Base-by-base conservation (phyloP, 352 stramenopile genomes). In the Nothophytophthora sp. region DNA sequence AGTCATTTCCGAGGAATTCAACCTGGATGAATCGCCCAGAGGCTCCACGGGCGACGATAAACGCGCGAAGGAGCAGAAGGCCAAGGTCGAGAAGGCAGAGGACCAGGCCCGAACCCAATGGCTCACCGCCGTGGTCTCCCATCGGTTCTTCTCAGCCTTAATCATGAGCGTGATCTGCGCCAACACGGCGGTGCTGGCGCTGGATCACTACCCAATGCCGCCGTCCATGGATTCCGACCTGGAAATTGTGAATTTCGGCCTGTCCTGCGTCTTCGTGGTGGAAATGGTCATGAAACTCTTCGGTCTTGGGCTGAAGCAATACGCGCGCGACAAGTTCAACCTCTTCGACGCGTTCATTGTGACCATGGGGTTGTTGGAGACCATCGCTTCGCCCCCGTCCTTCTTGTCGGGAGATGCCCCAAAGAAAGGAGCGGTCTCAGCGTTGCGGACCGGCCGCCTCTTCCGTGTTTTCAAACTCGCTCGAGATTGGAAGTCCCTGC, bases 401-500 rank as follows among this genome's bases (percentile, higher is more conserved):
- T 92, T 92, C 36, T 68, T 95, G 55, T 81, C 67, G 2, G 70
- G 56, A 19, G 73, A 79, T 22, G 48, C 63, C 2, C 67, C 66
- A 0, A 79, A 79, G 33, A 89, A 87, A 47, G 82, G 78, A 5
- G 73, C 72, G 0, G 76, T 88, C 3, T 97, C 88, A 19, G 87
- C 90, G 0, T 63, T 98, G 15, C 70, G 92, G 4, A 94, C 86
- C 3, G 92, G 98, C 47, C 79, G 95, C 0, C 62, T 98, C 8
- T 96, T 98, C 45, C 75, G 93, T 19, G 77, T 98, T 16, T 97
- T 99, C 54, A 98, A 98, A 43, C 80, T 99, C 18, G 92, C 95
- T 19, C 86, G 90, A 18, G 71, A 93, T 33, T 99, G 95, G 96
- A 79, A 85, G 42, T 90, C 80, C 0, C 63, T 99, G 24, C 85